A percentile compares a stretch with the other conserved stretches of the same genome.
phyloP scores from a whole-genome alignment of 495 filamentous ascomycete species.

The Podospora comata region DNA sequence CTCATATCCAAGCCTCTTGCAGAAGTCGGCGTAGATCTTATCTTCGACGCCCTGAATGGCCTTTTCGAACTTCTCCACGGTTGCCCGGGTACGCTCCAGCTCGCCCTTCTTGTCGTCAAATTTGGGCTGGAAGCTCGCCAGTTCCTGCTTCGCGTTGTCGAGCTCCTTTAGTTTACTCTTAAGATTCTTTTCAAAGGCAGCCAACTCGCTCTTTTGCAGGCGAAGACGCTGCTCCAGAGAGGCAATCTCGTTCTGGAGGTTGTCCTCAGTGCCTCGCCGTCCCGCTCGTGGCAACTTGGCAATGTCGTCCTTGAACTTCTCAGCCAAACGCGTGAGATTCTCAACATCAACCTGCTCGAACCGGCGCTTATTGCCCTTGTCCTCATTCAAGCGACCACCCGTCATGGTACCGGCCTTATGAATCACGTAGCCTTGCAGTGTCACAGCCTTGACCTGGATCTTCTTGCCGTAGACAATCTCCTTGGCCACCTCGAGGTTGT shows the following conservation, averaged over 20 bases:
- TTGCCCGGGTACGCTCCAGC: conserved; percentile 62
- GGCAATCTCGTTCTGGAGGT: conserved; percentile 71
- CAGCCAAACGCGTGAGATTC: conserved; percentile 61
- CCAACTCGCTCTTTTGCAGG: conserved; percentile 71
- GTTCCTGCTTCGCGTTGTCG: conserved; percentile 63
- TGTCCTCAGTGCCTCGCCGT: conserved; percentile 71
- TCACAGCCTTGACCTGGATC: conserved; percentile 90
- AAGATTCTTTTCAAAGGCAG: conserved; percentile 79
- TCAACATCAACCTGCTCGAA: conserved; percentile 90
- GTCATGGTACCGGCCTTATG: conserved; percentile 98
- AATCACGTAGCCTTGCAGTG: conserved; percentile 86
- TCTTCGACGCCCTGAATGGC: conserved; percentile 85
- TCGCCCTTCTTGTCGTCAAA: conserved; percentile 65
- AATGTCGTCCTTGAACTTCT: conserved; percentile 71
- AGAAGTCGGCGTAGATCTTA: conserved; percentile 83
- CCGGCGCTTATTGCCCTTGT: conserved; percentile 68
- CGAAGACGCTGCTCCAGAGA: conserved; percentile 76
- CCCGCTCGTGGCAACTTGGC: conserved; percentile 70
- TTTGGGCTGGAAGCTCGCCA: conserved; percentile 73
- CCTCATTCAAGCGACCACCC: conserved; percentile 75
- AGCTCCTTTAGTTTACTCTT: conserved; percentile 82
- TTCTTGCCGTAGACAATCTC: conserved; percentile 81
- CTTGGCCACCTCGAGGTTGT: conserved; percentile 79
- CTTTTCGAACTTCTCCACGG: conserved; percentile 65
- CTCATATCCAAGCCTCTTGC: conserved; percentile 77